Base-by-base conservation (phyloP, 129 eudicot species). In the Escallonia rubra region DNA sequence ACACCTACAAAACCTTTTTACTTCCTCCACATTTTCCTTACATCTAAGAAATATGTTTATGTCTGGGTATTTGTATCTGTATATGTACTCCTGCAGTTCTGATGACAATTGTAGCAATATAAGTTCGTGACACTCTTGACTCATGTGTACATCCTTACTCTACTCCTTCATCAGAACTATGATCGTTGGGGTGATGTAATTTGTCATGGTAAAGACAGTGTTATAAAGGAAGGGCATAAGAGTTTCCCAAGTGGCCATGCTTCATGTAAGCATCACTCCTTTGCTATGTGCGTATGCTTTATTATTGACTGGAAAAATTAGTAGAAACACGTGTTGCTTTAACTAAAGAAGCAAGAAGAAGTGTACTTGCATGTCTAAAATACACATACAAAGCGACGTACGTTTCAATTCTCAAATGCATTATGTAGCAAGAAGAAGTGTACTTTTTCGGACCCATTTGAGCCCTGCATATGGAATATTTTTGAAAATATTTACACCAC, bases 231-330 rank as follows among this genome's bases (percentile, higher is more conserved):
- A 79, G 98, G 98, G 34, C 91, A 92, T 63, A 92, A 92, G 82
- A 92, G 98, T 61, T 92, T 88, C 76, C 98, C 98, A 13, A 92
- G 98, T 69, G 96, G 96, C 39, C 98, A 92, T 79, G 41, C 96
- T 64, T 88, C 95, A 63, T 83, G 98, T 92, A 83, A 83, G 91
- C 47, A 64, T 10, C 59, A 47, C 61, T 11, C n/a, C 52, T 2
- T 47, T 40, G 34, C 47, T 59, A 7, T 49, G 41, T 72, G 10
- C 12, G 34, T 34, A 12, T 44, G 4, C 41, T 41, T 10, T 61
- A 55, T 41, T 61, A 14, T 61, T n/a, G 12, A 8, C 4, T 52
- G 12, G 12, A 52, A 46, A 52, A 11, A 0, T 52, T 1, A 7
- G 57, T 4, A 4, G 34, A 23, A 23, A 23, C 34, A 1, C 34